Evolutionary conservation across 208 protist species (phyloP).

Genomic region (Crithidia sp.): DNA sequence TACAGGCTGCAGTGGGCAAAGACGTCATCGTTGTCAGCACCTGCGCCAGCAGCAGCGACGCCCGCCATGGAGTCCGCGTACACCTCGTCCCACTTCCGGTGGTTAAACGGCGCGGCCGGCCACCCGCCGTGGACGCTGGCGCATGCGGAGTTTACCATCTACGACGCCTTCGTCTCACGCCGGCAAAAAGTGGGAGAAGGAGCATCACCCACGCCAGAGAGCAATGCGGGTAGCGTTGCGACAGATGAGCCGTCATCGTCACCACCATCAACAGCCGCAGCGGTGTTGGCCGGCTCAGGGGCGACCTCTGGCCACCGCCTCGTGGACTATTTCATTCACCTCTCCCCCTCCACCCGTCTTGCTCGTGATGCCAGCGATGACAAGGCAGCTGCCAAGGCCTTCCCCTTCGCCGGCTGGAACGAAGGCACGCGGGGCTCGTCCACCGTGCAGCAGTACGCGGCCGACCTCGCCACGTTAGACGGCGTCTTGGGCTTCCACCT

Average conservation of each 20-base stretch:
- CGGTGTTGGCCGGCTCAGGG: not conserved
- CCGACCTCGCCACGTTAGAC: conserved; percentile 11
- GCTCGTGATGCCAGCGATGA: not conserved
- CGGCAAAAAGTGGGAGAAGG: not conserved
- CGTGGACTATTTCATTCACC: conserved; percentile 14
- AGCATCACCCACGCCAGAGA: too few relatives aligned
- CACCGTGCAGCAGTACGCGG: not conserved
- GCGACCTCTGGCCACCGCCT: conserved; percentile 9
- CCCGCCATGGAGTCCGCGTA: not conserved
- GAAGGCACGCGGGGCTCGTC: conserved; percentile 19
- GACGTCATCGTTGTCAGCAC: not conserved
- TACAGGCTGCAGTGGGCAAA: conserved; percentile 14
- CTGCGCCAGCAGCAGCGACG: not conserved
- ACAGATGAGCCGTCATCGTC: too few relatives aligned
- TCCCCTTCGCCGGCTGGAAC: conserved; percentile 30
- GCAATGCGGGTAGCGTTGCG: too few relatives aligned
- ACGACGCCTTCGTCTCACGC: not conserved
- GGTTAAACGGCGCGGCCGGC: conserved; percentile 24
- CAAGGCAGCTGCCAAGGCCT: conserved; percentile 11
- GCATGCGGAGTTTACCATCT: conserved; percentile 16
- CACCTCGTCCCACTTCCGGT: not conserved
- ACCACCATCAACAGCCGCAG: not conserved
- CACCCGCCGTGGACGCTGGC: conserved; percentile 27
- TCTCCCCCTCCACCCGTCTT: not conserved
- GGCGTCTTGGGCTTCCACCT: not conserved